Evolutionary conservation across 495 filamentous ascomycete genomes (phyloP).

Genomic region (Penicillium pulvis): DNA sequence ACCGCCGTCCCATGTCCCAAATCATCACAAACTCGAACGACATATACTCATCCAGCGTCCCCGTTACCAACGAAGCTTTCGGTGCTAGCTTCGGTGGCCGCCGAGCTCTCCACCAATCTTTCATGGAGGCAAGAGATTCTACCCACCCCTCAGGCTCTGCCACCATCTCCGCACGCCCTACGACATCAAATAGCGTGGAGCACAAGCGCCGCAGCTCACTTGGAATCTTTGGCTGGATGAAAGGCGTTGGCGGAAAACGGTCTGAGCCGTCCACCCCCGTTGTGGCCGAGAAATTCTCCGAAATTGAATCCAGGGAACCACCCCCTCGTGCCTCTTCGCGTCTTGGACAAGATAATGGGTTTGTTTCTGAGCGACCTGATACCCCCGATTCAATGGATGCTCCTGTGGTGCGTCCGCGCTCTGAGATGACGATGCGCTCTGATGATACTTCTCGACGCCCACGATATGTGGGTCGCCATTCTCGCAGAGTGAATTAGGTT

Average conservation of each 20-base stretch:
- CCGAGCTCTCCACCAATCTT: slow-evolving; percentile 31
- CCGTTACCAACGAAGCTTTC: slow-evolving; percentile 11
- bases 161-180: slow-evolving; percentile 28
- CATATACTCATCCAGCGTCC: slow-evolving; percentile 13
- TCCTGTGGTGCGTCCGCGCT: slow-evolving; percentile 14
- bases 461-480: slow-evolving; percentile 42
- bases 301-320: slow-evolving; percentile 12
- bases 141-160: slow-evolving; percentile 17
- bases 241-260: slow-evolving; percentile 36
- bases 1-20: slow-evolving; percentile 23
- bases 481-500: slow-evolving; percentile 23
- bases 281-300: slow-evolving; percentile 23
- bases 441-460: slow-evolving; percentile 33
- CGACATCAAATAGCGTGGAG: slow-evolving; percentile 34
- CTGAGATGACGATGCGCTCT: slow-evolving; percentile 21
- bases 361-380: slow-evolving; percentile 5
- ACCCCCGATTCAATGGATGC: slow-evolving; percentile 24
- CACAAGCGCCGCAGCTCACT: slow-evolving; percentile 46
- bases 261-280: slow-evolving; percentile 18
- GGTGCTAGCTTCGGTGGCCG: slow-evolving; percentile 6
- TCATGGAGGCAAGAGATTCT: slow-evolving; percentile 24
- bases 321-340: slow-evolving; percentile 14
- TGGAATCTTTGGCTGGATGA: slow-evolving; percentile 49
- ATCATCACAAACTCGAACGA: slow-evolving; percentile 22
- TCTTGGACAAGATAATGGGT: slow-evolving; percentile 16